Evolutionary conservation across 192 early-diverging fungal genomes (phyloP).

Genomic region (Pilobolus umbonatus): DNA sequence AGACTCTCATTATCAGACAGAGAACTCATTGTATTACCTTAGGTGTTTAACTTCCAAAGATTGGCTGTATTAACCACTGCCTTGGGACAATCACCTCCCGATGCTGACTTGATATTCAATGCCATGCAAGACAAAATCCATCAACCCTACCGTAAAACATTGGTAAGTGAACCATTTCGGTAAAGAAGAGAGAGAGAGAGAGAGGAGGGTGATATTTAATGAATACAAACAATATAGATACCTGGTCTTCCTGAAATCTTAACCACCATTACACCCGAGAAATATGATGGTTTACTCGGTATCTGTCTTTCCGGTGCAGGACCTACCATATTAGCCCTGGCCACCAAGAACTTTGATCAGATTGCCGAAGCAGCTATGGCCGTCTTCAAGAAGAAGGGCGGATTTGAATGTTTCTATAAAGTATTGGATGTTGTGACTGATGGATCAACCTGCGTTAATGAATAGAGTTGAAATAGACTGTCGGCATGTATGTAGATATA

Average conservation of each 20-base stretch:
- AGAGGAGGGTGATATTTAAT: neutral
- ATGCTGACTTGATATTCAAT: constrained; percentile 76
- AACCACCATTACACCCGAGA: constrained; percentile 62
- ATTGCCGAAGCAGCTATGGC: constrained; percentile 66
- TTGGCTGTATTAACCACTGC: constrained; percentile 86
- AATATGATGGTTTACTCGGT: constrained; percentile 81
- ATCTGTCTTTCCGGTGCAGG: constrained; percentile 95
- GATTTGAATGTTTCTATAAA: constrained; percentile 52
- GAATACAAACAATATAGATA: constrained; percentile 33
- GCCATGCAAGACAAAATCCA: constrained; percentile 98
- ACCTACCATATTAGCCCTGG: constrained; percentile 91
- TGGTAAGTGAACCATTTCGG: constrained; percentile 48
- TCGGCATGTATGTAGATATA: neutral
- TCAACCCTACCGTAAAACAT: constrained; percentile 89
- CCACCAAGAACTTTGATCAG: constrained; percentile 75
- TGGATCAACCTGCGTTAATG: constrained; percentile 43
- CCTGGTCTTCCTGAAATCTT: constrained; percentile 92
- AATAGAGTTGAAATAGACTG: constrained; percentile 1
- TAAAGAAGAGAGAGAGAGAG: neutral
- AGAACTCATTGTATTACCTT: neutral
- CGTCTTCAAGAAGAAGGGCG: constrained; percentile 56
- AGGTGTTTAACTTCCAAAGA: constrained; percentile 91
- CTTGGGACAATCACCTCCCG: constrained; percentile 64
- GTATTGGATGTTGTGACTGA: constrained; percentile 59
- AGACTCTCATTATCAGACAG: neutral